phyloP scores from a whole-genome alignment of 768 basidiomycete species.

The Terana coerulea region DNA sequence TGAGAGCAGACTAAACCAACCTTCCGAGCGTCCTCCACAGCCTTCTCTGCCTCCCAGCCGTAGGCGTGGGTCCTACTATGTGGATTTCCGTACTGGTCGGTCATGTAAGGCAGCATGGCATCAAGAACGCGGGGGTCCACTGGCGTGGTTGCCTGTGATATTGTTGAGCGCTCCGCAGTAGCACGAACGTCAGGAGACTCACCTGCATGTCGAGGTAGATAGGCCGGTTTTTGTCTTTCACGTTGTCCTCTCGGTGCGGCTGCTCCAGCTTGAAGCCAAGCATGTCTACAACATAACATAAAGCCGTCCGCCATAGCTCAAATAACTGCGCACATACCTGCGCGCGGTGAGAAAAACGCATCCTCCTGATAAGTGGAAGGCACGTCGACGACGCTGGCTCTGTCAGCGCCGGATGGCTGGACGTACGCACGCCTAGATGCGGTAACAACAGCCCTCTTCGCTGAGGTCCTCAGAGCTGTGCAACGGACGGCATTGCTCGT shows the following conservation, averaged over 20 bases:
- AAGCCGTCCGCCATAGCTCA: neutral
- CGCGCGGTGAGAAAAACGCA: conserved; percentile 62
- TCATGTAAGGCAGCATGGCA: conserved; percentile 92
- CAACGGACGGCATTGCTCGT: conserved; percentile 23
- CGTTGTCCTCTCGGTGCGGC: conserved; percentile 52
- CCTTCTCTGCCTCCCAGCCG: conserved; percentile 98
- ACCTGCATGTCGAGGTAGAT: conserved; percentile 99
- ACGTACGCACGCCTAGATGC: conserved; percentile 57
- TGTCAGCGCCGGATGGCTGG: conserved; percentile 78
- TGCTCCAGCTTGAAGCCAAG: conserved; percentile 80
- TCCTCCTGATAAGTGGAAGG: conserved; percentile 72
- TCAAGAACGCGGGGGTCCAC: conserved; percentile 96
- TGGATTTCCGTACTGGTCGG: conserved; percentile 96
- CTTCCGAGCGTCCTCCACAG: conserved; percentile 88
- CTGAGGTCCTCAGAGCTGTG: conserved; percentile 18
- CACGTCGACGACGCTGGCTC: conserved; percentile 79
- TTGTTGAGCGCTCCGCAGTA: conserved; percentile 12
- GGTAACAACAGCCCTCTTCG: conserved; percentile 9
- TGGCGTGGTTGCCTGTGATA: conserved; percentile 85
- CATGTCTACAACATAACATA: conserved; percentile 58
- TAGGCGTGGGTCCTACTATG: conserved; percentile 98
- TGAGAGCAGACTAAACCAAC: conserved; percentile 32
- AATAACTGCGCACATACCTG: conserved; percentile 41
- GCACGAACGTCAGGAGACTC: conserved; percentile 20
- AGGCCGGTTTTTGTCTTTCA: conserved; percentile 67